phyloP scores from a whole-genome alignment of 1,284 basidiomycete genomes.

The Ganoderma meredithae region DNA sequence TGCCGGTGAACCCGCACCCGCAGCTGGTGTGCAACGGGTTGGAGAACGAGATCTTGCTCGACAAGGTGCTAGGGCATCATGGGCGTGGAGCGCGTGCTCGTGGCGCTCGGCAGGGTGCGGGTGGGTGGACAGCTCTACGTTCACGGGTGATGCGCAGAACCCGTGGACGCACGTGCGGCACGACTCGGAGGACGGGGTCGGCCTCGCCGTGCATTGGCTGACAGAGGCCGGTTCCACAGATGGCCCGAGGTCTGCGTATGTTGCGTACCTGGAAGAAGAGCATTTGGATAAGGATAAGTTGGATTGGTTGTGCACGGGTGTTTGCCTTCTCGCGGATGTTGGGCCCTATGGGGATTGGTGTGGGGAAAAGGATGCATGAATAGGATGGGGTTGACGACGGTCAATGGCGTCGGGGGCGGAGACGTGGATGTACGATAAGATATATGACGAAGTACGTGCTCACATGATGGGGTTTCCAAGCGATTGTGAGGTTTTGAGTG shows the following conservation, averaged over 20 bases:
- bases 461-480: too few relatives aligned
- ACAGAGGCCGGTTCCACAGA: background rate
- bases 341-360: background rate
- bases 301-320: background rate
- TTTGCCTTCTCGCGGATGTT: conserved; percentile 2
- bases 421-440: background rate
- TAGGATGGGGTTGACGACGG: background rate
- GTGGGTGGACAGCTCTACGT: background rate
- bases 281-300: background rate
- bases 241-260: background rate
- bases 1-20: conserved; percentile 6
- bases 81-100: background rate
- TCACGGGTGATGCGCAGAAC: background rate
- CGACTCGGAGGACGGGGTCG: too few relatives aligned
- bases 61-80: background rate
- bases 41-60: background rate
- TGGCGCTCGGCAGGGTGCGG: too few relatives aligned
- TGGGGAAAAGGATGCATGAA: background rate
- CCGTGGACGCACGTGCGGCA: background rate
- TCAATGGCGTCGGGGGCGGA: background rate
- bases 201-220: conserved; percentile 1
- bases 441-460: too few relatives aligned
- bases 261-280: background rate
- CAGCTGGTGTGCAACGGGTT: background rate
- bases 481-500: too few relatives aligned